These are phyloP conservation scores for Scutellaria baicalensis DNA, from an alignment of 257 asterid species.

Conservation along the genomic window DNA sequence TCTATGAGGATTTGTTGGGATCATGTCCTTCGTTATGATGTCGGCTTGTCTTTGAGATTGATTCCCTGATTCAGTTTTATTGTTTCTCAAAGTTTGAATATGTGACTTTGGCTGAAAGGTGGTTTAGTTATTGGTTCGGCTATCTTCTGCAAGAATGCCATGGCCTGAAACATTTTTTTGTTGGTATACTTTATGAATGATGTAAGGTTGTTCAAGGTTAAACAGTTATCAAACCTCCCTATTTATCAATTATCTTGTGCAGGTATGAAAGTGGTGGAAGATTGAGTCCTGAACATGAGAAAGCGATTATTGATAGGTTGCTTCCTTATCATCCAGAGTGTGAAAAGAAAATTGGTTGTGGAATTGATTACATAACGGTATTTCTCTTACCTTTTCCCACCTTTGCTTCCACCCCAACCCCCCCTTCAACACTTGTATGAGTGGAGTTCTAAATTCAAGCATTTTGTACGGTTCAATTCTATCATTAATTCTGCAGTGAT, in stretches of 20 bases:
- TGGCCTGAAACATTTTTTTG: not conserved
- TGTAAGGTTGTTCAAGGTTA: not conserved
- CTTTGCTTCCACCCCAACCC: not conserved
- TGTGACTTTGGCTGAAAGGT: not conserved
- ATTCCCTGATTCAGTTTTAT: not conserved
- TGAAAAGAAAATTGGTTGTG: constrained; percentile 69
- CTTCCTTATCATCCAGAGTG: constrained; percentile 78
- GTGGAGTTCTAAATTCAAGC: not conserved
- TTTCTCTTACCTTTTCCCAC: not conserved
- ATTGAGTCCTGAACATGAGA: constrained; percentile 79
- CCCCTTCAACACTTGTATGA: not conserved
- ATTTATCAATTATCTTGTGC: constrained; percentile 12
- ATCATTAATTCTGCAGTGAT: not conserved
- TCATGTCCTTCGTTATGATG: not conserved
- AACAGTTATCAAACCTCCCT: not conserved
- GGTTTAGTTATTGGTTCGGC: not conserved
- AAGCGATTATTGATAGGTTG: constrained; percentile 64
- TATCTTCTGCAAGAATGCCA: not conserved
- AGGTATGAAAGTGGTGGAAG: constrained; percentile 78
- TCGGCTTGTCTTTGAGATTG: not conserved
- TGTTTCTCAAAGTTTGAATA: not conserved
- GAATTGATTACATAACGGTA: constrained; percentile 70
- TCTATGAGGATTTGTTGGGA: not conserved
- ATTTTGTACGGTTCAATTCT: not conserved
- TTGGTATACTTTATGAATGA: not conserved